Evolutionary conservation across 2,329 filamentous ascomycete genomes (phyloP).

Genomic region (Coleophoma crateriformis): DNA sequence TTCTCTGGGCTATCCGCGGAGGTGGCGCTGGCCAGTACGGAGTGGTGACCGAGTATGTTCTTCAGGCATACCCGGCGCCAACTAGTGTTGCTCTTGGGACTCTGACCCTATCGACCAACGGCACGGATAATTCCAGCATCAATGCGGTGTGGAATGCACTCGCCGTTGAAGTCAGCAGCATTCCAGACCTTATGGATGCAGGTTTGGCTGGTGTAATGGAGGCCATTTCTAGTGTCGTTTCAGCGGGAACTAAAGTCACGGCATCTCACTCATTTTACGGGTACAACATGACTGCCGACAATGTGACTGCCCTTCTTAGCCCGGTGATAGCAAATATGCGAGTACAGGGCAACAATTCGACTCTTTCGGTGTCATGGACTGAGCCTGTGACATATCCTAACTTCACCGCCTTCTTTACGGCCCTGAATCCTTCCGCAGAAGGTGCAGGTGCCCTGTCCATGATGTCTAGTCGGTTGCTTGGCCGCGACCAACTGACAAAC

Average conservation of each 20-base stretch:
- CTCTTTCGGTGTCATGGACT: background rate
- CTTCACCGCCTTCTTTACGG: background rate
- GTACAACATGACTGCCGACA: background rate
- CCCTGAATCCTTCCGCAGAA: background rate
- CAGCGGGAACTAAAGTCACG: background rate
- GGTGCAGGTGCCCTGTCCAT: background rate
- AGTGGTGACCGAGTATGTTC: background rate
- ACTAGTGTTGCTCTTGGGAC: background rate
- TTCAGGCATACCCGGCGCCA: background rate
- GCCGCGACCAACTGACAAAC: no score
- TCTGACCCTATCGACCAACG: background rate
- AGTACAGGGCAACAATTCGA: background rate
- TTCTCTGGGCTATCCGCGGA: background rate
- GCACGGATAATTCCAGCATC: background rate
- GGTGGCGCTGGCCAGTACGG: background rate
- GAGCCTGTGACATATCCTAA: background rate
- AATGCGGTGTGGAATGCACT: slow-evolving; percentile 4
- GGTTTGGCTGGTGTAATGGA: slow-evolving; percentile 1
- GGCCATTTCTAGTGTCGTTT: background rate
- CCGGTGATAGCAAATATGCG: background rate
- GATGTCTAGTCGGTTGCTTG: slow-evolving; percentile 15
- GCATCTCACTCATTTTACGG: background rate
- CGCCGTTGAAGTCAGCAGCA: background rate
- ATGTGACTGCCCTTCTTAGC: background rate
- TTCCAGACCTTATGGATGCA: slow-evolving; percentile 5